phyloP scores from a whole-genome alignment of 805 yeast genomes.

The Sungouiozyma intestinalis region DNA sequence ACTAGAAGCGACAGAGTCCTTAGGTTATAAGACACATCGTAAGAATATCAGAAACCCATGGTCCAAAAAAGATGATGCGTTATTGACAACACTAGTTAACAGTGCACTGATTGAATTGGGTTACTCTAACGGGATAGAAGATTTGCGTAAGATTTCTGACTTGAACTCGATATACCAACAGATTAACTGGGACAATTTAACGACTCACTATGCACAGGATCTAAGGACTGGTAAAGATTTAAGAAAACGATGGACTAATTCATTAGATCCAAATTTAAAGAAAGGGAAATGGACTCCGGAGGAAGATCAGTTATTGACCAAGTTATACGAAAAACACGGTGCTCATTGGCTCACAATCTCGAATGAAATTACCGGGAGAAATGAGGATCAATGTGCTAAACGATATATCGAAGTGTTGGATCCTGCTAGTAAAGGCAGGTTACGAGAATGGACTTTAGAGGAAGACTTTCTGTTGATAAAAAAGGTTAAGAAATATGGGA shows the following conservation, averaged over 20 bases:
- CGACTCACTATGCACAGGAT: slow-evolving; percentile 35
- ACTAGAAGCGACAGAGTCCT: slow-evolving; percentile 48
- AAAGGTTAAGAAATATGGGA: slow-evolving; percentile 62
- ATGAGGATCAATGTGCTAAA: slow-evolving; percentile 92
- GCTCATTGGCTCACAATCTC: slow-evolving; percentile 83
- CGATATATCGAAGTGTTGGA: slow-evolving; percentile 81
- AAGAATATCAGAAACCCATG: slow-evolving; percentile 56
- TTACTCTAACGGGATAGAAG: slow-evolving; percentile 28
- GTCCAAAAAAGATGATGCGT: slow-evolving; percentile 65
- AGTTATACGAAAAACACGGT: slow-evolving; percentile 60
- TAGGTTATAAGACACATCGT: slow-evolving; percentile 67
- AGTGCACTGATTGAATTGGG: slow-evolving; percentile 28
- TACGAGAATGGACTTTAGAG: slow-evolving; percentile 67
- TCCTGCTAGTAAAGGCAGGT: slow-evolving; percentile 65
- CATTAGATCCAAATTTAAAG: slow-evolving; percentile 69
- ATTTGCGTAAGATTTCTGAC: slow-evolving; percentile 22
- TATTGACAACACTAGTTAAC: slow-evolving; percentile 36
- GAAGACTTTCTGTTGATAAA: slow-evolving; percentile 67
- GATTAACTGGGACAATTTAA: slow-evolving; percentile 55
- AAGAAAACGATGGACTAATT: slow-evolving; percentile 77
- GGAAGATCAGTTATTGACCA: slow-evolving; percentile 59
- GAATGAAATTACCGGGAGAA: slow-evolving; percentile 65
- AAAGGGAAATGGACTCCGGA: slow-evolving; percentile 82
- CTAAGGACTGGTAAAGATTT: slow-evolving; percentile 70
- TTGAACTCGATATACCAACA: slow-evolving; percentile 1